Percentiles rank a stretch among this genome's conserved stretches.
Conservation (phyloP, 805 yeast species). For the Candida tammaniensis region DNA sequence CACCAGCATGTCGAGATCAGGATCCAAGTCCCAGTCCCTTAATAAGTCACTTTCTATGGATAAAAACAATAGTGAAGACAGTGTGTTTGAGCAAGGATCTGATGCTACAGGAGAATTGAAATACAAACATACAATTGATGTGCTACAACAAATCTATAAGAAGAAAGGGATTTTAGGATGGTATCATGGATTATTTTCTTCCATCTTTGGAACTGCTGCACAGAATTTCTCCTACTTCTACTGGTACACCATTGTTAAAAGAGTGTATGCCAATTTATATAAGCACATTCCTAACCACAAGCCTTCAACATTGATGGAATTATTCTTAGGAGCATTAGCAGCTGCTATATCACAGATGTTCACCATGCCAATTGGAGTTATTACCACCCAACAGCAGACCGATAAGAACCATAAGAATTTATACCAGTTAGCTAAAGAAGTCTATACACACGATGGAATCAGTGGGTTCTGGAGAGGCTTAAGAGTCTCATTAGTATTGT, state of each 20-base stretch:
- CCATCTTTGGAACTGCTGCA: constrained; percentile 67
- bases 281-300: constrained; percentile 34
- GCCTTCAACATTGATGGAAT: constrained; percentile 62
- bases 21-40: constrained; percentile 1
- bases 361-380: constrained; percentile 77
- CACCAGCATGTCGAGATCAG: constrained; percentile 9
- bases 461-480: constrained; percentile 81
- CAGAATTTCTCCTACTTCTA: constrained; percentile 83
- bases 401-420: constrained; percentile 36
- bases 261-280: constrained; percentile 44
- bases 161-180: constrained; percentile 65
- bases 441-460: constrained; percentile 61
- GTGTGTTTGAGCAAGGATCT: constrained; percentile 16
- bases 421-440: constrained; percentile 39
- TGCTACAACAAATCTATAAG: constrained; percentile 53
- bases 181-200: constrained; percentile 69
- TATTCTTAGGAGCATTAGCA: constrained; percentile 72
- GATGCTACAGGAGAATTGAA: constrained; percentile 21
- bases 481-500: constrained; percentile 73
- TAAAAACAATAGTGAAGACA: constrained; percentile 10
- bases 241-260: constrained; percentile 77
- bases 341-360: constrained; percentile 79
- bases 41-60: constrained; percentile 1
- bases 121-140: constrained; percentile 62
- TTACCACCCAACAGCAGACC: constrained; percentile 63